Evolutionary conservation across 2,329 filamentous ascomycete species (phyloP), one percentile per base, ranked within the genome.

Genomic region (Aspergillus sp.): DNA sequence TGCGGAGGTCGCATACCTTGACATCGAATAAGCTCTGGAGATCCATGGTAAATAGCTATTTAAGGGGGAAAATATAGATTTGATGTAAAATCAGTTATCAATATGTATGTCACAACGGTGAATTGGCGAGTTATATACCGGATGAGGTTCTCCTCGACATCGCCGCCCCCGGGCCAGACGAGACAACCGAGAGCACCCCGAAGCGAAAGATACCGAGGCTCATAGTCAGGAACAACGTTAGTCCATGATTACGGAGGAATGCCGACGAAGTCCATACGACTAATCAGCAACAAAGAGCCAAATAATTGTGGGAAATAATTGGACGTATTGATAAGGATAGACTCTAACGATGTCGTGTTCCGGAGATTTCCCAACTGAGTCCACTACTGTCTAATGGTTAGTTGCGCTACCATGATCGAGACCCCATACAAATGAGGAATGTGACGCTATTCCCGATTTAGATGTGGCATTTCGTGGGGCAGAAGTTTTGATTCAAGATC

Each of bases 11-110:
- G 62, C 73, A 64, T 67, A 85, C 84, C 79, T 86, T 83, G 64
- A 87, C 83, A 63, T 82, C 76, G 68, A 87, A 87, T 39, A 87
- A 76, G 60, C 63, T 80, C 63, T 78, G 73, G 11, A 79, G 67
- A 67, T 87, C 83, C 84, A 87, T 86, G 55, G 44, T 60, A 49
- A 7, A 37, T n/a, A n/a, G 35, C 23, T 33, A 53, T 25, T 51
- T 19, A 19, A 45, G n/a, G 11, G 17, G 19, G 56, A 25, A 44
- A 25, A 11, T 31, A 11, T 54, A 49, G 23, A 35, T 46, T 35
- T n/a, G 4, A 19, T 25, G 21, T 45, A 45, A 37, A 37, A 37
- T 6, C 14, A 7, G 35, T 14, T 37, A 37, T 14, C 15, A 37
- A 7, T n/a, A 7, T 7, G 35, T 35, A 33, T 47, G 9, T 11